Conservation (phyloP, 768 basidiomycete species). For the Mrakia gelida region DNA sequence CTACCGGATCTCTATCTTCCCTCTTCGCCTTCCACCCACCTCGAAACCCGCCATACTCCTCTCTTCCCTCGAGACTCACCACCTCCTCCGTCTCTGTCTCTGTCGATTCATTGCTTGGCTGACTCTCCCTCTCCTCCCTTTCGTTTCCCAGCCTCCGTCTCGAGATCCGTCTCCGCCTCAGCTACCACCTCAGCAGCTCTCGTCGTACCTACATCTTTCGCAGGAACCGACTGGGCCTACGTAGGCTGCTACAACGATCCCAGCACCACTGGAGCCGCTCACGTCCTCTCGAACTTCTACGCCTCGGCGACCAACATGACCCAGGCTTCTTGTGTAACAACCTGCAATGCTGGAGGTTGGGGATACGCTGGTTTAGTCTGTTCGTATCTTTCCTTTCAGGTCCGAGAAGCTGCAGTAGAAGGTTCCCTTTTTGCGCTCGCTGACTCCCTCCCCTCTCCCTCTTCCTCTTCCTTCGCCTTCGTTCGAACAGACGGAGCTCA, state of each 20-base stretch:
- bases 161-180: not conserved
- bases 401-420: not conserved
- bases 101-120: too few species aligned
- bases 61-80: too few species aligned
- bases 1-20: too few species aligned
- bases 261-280: not conserved
- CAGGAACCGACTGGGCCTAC: slow-evolving; percentile 3
- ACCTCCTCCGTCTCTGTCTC: too few species aligned
- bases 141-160: not conserved
- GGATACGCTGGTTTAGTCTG: slow-evolving; percentile 5
- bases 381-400: not conserved
- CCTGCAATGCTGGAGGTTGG: not conserved
- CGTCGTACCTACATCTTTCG: not conserved
- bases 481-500: not conserved
- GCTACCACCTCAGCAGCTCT: not conserved
- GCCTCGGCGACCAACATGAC: not conserved
- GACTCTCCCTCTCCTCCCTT: not conserved
- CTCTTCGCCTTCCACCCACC: too few species aligned
- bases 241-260: slow-evolving; percentile 20
- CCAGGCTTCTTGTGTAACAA: not conserved
- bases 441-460: not conserved
- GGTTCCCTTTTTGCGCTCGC: too few species aligned
- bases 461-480: not conserved
- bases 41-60: too few species aligned
- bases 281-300: slow-evolving; percentile 18